Evolutionary conservation across 495 filamentous ascomycete genomes (phyloP), one percentile per base, ranked within the genome.

Genomic region (Neurospora sp.): DNA sequence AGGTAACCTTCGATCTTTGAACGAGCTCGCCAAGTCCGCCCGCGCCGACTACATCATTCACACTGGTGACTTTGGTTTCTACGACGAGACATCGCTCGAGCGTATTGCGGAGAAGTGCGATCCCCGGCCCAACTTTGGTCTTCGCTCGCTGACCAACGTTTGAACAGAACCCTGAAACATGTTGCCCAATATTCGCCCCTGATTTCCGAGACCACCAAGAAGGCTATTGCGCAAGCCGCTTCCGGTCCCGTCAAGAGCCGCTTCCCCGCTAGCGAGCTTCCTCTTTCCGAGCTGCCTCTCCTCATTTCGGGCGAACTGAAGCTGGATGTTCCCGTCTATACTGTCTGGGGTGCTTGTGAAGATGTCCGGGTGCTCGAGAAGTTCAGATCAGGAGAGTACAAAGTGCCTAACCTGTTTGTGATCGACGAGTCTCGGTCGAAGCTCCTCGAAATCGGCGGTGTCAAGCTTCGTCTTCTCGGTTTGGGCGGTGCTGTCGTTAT

Each of bases 51-150:
- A 97, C 81, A 96, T 99, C 77, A 92, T 99, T 74, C 96, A 99
- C 82, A 98, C 96, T 41, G 96, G 96, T 79, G 96, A 99, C 80
- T 99, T 99, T 80, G 96, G 96, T 71, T 99, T 99, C 84, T 99
- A 99, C 83, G 96, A 99, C 80, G 93, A 96, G 70, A 91, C 89
- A 48, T 99, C 96, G 11, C 84, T 99, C 40, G 94, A 99, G 77
- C 92, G 96, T 71, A 98, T 99, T 85, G 96, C 96, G 10, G 96
- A 99, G 81, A 99, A 99, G 96, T 99, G 82, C 86, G 93, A 86
- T 38, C 41, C n/a, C 11, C 8, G 18, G 11, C 46, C 35, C 8
- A 31, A 27, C 12, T 68, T 16, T 41, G 18, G 27, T 71, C 10
- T 68, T 68, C 27, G 10, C 48, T 71, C 73, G 72, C 77, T 78